phyloP scores from a whole-genome alignment of 148 eudicot genomes.

The Rhododendron griersonianum region DNA sequence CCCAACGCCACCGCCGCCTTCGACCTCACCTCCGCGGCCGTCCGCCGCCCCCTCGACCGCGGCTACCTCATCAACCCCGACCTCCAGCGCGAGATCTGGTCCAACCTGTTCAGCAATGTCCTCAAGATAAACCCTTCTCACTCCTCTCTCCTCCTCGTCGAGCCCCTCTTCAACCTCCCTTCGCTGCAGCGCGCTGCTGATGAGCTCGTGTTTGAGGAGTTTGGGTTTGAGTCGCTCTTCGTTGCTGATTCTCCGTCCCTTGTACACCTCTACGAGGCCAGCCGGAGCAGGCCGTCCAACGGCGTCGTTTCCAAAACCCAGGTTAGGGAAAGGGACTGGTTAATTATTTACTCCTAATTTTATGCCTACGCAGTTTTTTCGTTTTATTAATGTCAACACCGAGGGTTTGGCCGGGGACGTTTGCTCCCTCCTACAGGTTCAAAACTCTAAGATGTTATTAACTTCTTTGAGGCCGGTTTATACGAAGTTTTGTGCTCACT shows the following conservation, averaged over 20 bases:
- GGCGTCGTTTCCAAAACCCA: constrained; percentile 58
- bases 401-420: too few species aligned
- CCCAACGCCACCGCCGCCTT: constrained; percentile 29
- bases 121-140: constrained; percentile 25
- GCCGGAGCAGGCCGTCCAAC: constrained; percentile 39
- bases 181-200: constrained; percentile 49
- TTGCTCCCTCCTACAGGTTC: too few species aligned
- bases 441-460: too few species aligned
- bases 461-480: too few species aligned
- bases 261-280: constrained; percentile 73
- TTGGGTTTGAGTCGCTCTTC: constrained; percentile 50
- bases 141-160: constrained; percentile 63
- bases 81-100: constrained; percentile 75
- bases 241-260: constrained; percentile 61
- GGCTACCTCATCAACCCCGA: constrained; percentile 85
- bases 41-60: constrained; percentile 87
- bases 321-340: neutral
- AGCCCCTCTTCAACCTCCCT: constrained; percentile 65
- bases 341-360: too few species aligned
- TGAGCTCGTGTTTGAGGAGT: constrained; percentile 80
- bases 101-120: constrained; percentile 61
- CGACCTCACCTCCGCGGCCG: constrained; percentile 80
- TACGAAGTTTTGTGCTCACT: too few species aligned
- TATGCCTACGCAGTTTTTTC: too few species aligned
- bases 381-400: too few species aligned